These are phyloP conservation scores for Puccinellia tenuiflora DNA, from an alignment of 176 grass and related monocot genomes.

Conservation along the genomic window DNA sequence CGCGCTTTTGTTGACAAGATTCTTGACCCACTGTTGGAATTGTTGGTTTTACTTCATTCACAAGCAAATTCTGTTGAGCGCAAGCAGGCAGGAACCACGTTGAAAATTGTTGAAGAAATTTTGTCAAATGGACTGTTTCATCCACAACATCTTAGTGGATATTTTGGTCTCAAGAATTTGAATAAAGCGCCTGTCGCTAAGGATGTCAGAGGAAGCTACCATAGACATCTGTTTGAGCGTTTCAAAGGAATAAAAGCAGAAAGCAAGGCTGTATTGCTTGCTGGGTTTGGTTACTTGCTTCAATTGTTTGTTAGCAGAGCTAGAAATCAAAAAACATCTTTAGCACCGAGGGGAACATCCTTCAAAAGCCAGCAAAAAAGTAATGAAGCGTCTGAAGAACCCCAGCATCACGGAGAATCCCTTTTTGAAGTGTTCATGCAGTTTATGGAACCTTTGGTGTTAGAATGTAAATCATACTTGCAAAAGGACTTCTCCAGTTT, in stretches of 20 bases:
- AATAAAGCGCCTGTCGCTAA: slow-evolving; percentile 25
- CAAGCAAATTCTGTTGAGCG: slow-evolving; percentile 39
- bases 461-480: slow-evolving; percentile 58
- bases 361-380: slow-evolving; percentile 22
- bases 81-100: slow-evolving; percentile 24
- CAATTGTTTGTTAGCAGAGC: slow-evolving; percentile 56
- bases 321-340: slow-evolving; percentile 47
- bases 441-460: slow-evolving; percentile 83
- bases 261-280: slow-evolving; percentile 78
- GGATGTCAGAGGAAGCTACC: slow-evolving; percentile 87
- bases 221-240: slow-evolving; percentile 75
- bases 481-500: slow-evolving; percentile 46
- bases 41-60: slow-evolving; percentile 82
- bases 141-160: slow-evolving; percentile 74
- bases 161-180: slow-evolving; percentile 72
- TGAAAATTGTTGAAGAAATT: slow-evolving; percentile 74
- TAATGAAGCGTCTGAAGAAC: slow-evolving; percentile 50
- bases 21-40: slow-evolving; percentile 65
- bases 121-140: slow-evolving; percentile 85
- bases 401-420: slow-evolving; percentile 50
- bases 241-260: slow-evolving; percentile 75
- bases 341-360: slow-evolving; percentile 4
- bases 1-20: slow-evolving; percentile 69
- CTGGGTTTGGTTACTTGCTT: slow-evolving; percentile 83
- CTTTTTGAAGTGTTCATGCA: slow-evolving; percentile 80